Evolutionary conservation across 495 filamentous ascomycete species (phyloP).

Genomic region (Glarea lozoyensis): DNA sequence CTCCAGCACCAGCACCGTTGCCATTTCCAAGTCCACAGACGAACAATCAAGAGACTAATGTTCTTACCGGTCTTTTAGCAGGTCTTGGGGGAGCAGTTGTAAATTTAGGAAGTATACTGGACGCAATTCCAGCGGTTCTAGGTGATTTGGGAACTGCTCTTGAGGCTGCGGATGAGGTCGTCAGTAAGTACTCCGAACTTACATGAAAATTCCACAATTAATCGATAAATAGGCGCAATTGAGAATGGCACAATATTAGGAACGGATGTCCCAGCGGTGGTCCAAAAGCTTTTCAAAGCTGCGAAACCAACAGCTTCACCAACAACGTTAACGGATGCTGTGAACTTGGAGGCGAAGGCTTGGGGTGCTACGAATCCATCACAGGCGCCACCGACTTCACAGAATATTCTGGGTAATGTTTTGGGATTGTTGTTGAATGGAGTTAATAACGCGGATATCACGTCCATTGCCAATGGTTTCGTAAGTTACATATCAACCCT

Average conservation of each 20-base stretch:
- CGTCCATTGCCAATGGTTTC: constrained; percentile 3
- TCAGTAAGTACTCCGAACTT: background rate
- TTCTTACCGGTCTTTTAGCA: constrained; percentile 4
- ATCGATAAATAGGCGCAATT: constrained; percentile 9
- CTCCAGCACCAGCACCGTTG: constrained; percentile 2
- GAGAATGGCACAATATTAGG: constrained; percentile 10
- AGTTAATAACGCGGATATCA: constrained; percentile 9
- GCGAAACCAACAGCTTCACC: constrained; percentile 7
- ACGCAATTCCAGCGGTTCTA: constrained; percentile 6
- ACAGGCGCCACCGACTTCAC: background rate
- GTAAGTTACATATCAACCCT: constrained; percentile 3
- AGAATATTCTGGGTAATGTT: constrained; percentile 11
- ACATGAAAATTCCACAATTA: background rate
- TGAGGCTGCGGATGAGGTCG: background rate
- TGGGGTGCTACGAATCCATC: constrained; percentile 3
- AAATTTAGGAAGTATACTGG: constrained; percentile 3
- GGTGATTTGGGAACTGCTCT: background rate
- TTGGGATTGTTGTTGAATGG: constrained; percentile 6
- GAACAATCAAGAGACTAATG: background rate
- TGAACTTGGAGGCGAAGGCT: background rate
- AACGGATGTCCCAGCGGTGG: constrained; percentile 8
- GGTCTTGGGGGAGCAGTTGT: constrained; percentile 1
- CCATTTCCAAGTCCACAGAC: constrained; percentile 4
- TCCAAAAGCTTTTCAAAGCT: constrained; percentile 10
- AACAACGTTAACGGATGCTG: constrained; percentile 3